Percentiles rank a stretch among this genome's conserved stretches.
Conservation (phyloP, 2,329 filamentous ascomycete species). For the Nannizziopsis barbatae region DNA sequence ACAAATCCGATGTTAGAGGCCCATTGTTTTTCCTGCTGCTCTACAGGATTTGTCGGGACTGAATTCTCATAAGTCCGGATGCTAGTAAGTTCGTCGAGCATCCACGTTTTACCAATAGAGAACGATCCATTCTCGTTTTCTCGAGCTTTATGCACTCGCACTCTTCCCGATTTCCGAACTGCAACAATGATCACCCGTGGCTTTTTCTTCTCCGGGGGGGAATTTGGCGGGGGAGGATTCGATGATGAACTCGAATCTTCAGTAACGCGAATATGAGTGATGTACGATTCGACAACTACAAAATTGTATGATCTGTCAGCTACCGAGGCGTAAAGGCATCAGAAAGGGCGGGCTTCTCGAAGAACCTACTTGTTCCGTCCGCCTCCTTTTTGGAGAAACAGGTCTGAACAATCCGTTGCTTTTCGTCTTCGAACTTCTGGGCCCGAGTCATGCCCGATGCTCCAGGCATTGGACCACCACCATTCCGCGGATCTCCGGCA, state of each 20-base stretch:
- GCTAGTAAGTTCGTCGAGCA: conserved; percentile 73
- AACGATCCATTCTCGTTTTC: conserved; percentile 91
- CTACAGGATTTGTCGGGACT: conserved; percentile 47
- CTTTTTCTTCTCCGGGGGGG: conserved; percentile 67
- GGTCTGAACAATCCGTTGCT: conserved; percentile 83
- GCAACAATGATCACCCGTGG: conserved; percentile 83
- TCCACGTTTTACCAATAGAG: conserved; percentile 97
- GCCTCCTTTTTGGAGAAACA: conserved; percentile 85
- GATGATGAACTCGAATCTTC: conserved; percentile 80
- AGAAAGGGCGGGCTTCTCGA: background rate
- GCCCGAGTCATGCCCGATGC: conserved; percentile 42
- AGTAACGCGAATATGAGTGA: conserved; percentile 85
- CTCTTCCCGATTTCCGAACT: conserved; percentile 80
- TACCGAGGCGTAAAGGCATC: background rate
- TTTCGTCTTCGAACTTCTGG: conserved; percentile 93
- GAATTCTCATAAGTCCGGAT: conserved; percentile 71
- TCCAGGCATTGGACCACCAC: conserved; percentile 19
- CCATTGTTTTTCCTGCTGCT: conserved; percentile 57
- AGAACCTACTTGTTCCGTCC: conserved; percentile 64
- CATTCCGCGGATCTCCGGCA: conserved; percentile 27
- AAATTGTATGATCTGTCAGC: background rate
- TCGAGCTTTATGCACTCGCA: conserved; percentile 92
- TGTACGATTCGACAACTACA: conserved; percentile 70
- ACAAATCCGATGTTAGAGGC: conserved; percentile 74
- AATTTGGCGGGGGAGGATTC: conserved; percentile 68